These are phyloP conservation scores for Penicillium sp. DNA, from an alignment of 2,329 filamentous ascomycete species.

Conservation along the genomic window DNA sequence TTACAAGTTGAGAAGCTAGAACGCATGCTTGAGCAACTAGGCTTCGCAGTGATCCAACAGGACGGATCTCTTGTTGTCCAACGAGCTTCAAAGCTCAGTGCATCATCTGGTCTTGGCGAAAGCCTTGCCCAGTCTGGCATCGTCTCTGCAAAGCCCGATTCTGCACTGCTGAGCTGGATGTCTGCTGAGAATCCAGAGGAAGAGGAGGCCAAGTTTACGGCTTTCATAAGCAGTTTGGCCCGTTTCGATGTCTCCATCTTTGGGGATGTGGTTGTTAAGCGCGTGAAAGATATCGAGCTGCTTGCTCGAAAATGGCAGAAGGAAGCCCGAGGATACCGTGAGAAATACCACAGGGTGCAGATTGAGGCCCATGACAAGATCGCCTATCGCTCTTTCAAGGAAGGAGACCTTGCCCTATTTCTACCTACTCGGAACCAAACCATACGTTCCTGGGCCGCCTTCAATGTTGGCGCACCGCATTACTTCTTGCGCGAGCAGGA, in stretches of 20 bases:
- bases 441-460: conserved; percentile 93
- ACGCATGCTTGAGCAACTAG: conserved; percentile 79
- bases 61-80: conserved; percentile 72
- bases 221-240: conserved; percentile 70
- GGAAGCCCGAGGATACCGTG: conserved; percentile 80
- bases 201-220: conserved; percentile 70
- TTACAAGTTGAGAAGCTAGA: conserved; percentile 80
- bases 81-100: conserved; percentile 59
- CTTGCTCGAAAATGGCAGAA: conserved; percentile 90
- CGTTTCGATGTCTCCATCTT: conserved; percentile 82
- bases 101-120: conserved; percentile 36
- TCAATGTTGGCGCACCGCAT: conserved; percentile 95
- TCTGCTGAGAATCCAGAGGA: conserved; percentile 62
- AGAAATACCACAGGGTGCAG: conserved; percentile 76
- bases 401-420: conserved; percentile 91
- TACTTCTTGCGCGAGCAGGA: conserved; percentile 96
- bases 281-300: conserved; percentile 89
- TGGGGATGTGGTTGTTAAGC: conserved; percentile 78
- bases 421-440: conserved; percentile 91
- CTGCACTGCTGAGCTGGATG: conserved; percentile 80
- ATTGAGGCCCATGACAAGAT: conserved; percentile 94
- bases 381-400: conserved; percentile 91
- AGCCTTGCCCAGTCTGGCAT: conserved; percentile 36
- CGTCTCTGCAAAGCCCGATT: conserved; percentile 52
- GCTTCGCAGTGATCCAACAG: conserved; percentile 75